A percentile compares a stretch with the other conserved stretches of the same genome.
These are phyloP conservation scores for Psidium guajava DNA, from an alignment of 345 rosid species.

Conservation along the genomic window DNA sequence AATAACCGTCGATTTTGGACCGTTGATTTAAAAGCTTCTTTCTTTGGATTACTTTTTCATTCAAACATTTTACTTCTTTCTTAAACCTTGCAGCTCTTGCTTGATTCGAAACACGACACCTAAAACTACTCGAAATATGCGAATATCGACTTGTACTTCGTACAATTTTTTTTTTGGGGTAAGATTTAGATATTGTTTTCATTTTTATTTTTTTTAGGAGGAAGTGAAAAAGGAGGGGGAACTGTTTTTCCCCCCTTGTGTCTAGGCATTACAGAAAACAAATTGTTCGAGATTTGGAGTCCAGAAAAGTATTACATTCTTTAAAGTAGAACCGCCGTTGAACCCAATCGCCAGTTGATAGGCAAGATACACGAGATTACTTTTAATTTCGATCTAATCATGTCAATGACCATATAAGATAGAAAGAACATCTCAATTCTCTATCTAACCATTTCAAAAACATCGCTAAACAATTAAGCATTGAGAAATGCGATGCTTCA, in stretches of 20 bases:
- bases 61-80: background rate
- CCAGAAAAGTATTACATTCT: background rate
- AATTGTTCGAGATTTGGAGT: background rate
- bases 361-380: background rate
- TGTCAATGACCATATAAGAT: rapidly evolving
- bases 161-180: background rate
- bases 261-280: background rate
- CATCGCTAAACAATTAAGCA: background rate
- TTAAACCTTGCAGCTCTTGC: background rate
- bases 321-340: background rate
- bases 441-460: background rate
- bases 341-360: rapidly evolving
- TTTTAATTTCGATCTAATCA: background rate
- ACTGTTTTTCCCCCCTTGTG: background rate
- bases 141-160: background rate
- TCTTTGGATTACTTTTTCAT: background rate
- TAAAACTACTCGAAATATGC: background rate
- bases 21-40: background rate
- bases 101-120: background rate
- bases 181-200: background rate
- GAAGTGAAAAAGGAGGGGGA: background rate
- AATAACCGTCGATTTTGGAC: background rate
- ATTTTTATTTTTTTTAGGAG: background rate
- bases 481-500: rapidly evolving
- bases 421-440: background rate